phyloP scores from a whole-genome alignment of 257 asterid genomes.

The Nicotiana undulata region DNA sequence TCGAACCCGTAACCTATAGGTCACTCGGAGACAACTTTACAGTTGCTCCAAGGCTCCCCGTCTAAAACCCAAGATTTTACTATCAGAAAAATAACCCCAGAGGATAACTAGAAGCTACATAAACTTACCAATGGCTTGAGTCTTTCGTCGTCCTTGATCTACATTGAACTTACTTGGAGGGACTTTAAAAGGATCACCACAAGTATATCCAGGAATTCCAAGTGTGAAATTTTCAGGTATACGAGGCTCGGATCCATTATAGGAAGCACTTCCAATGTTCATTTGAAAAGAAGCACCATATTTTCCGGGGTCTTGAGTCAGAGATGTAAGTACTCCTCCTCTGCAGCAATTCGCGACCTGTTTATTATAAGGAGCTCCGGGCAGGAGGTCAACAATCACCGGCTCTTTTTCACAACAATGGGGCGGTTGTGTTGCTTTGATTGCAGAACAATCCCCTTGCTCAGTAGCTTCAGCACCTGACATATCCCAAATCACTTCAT shows the following conservation, averaged over 20 bases:
- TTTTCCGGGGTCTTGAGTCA: conserved; percentile 39
- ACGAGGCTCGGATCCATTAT: neutral
- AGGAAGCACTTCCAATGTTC: conserved; percentile 27
- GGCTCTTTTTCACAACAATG: conserved; percentile 70
- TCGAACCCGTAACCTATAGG: no score
- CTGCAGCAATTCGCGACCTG: conserved; percentile 61
- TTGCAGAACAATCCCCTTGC: conserved; percentile 69
- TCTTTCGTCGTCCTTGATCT: conserved; percentile 61
- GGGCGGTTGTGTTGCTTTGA: conserved; percentile 34
- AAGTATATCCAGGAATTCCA: conserved; percentile 67
- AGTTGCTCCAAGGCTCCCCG: no score
- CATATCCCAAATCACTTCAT: conserved; percentile 61
- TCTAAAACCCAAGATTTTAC: no score
- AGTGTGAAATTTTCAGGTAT: conserved; percentile 46
- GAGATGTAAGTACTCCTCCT: conserved; percentile 67
- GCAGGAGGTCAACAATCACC: conserved; percentile 57
- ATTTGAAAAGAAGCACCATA: conserved; percentile 38
- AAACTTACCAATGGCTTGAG: conserved; percentile 60
- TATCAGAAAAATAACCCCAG: neutral
- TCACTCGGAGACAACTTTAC: no score
- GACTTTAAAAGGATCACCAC: conserved; percentile 46
- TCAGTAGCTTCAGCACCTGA: conserved; percentile 64
- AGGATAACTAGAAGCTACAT: neutral
- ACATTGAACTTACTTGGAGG: conserved; percentile 45
- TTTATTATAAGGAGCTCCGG: conserved; percentile 46